Evolutionary conservation across 192 early-diverging fungal species (phyloP), one percentile per base, ranked within the genome.

Genomic region (Podila minutissima): DNA sequence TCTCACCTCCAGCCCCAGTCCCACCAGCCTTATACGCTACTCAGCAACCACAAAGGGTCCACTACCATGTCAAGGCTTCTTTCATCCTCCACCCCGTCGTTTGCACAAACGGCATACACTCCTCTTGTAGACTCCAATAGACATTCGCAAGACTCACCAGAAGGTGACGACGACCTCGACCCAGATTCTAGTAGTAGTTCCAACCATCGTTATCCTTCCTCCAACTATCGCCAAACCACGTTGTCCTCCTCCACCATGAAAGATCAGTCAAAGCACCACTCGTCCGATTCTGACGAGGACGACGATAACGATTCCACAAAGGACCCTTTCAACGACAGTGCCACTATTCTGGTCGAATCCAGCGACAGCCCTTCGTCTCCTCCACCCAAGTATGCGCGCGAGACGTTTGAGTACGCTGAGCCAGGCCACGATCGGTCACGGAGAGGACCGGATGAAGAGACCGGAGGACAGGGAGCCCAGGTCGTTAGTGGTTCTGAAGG

Each of bases 161-260:
- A 58, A 13, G 64, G 67, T 11, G 77, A 73, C 17, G 77, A 73
- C 33, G 77, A 81, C 31, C 71, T 73, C 62, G 77, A 81, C 49
- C 71, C 77, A 53, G 67, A 73, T 62, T 69, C 77, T 60, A 78
- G 66, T 66, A 63, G 33, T 22, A 63, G 35, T 33, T 61, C 59
- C 17, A 63, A 38, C 62, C 33, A 12, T 58, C 48, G 19, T 35
- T 29, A 31, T 37, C 9, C 13, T 10, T 19, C 17, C n/a, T 22
- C 48, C 19, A 32, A 57, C 51, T 9, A 29, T 17, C 29, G 32
- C 35, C 33, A 33, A 59, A 53, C 22, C 65, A 49, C 9, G 22
- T 38, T 35, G n/a, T 55, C 53, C 6, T 55, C 53, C 53, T 55
- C 53, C 53, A 10, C 53, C 20, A 55, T 26, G 24, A 55, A n/a